These are phyloP conservation scores for Apophysomyces sp. DNA, from an alignment of 371 early-diverging fungal genomes.

Conservation along the genomic window DNA sequence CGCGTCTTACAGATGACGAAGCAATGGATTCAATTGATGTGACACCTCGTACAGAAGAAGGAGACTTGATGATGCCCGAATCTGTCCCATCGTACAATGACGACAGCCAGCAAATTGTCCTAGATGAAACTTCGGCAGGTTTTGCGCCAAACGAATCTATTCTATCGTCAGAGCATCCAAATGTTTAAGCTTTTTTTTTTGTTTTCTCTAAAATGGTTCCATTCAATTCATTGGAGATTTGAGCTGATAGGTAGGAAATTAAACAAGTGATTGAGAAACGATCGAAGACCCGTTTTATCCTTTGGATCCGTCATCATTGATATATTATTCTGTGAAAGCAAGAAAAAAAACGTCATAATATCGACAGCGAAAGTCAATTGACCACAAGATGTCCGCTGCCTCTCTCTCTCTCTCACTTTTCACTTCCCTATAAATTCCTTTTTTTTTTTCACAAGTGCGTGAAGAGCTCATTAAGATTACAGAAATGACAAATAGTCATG, in stretches of 20 bases:
- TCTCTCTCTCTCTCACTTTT: too few relatives aligned
- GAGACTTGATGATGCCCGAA: not conserved
- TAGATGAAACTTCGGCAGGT: not conserved
- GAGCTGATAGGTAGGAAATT: not conserved
- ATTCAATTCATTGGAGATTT: not conserved
- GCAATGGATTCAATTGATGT: not conserved
- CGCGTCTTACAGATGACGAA: constrained; percentile 31
- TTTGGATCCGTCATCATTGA: too few relatives aligned
- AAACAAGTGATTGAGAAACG: too few relatives aligned
- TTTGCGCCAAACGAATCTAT: not conserved
- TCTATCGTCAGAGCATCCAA: not conserved
- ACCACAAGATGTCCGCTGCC: too few relatives aligned
- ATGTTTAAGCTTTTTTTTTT: not conserved
- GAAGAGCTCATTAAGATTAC: too few relatives aligned
- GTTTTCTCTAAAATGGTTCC: not conserved
- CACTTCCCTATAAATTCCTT: too few relatives aligned
- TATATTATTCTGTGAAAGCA: too few relatives aligned
- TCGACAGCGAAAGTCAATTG: too few relatives aligned
- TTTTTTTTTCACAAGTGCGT: too few relatives aligned
- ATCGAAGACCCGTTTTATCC: too few relatives aligned
- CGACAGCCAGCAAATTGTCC: not conserved
- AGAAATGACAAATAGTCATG: too few relatives aligned
- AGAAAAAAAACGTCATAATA: too few relatives aligned
- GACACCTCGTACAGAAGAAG: not conserved
- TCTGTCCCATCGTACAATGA: not conserved